phyloP scores from a whole-genome alignment of 805 yeast genomes.

The Myxozyma neglecta region DNA sequence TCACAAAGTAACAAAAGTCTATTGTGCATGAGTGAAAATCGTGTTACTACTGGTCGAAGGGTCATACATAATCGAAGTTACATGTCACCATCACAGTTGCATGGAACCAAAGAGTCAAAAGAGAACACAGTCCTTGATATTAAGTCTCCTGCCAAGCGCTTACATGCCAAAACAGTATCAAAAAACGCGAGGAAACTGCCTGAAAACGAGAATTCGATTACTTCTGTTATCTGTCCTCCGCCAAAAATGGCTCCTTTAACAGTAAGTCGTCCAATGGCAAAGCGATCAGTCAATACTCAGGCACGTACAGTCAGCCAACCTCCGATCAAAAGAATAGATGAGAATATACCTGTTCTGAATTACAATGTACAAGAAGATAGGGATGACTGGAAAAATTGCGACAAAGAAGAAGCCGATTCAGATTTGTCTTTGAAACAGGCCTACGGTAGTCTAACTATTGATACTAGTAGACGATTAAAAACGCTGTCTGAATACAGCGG shows the following conservation, averaged over 20 bases:
- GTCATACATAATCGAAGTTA: neutral
- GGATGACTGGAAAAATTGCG: no score
- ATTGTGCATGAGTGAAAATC: neutral
- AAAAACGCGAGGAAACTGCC: neutral
- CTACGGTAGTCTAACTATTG: neutral
- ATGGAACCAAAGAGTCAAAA: neutral
- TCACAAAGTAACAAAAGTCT: neutral
- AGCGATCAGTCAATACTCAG: neutral
- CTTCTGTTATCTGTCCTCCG: conserved; percentile 2
- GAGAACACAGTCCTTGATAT: conserved; percentile 5
- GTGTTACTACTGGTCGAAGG: neutral
- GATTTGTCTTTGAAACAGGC: neutral
- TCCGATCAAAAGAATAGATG: neutral
- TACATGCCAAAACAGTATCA: neutral
- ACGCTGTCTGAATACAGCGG: no score
- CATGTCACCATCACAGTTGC: neutral
- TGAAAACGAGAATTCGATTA: neutral
- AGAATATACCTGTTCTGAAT: neutral
- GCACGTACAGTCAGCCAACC: neutral
- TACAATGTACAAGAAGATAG: neutral
- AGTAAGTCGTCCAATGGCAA: neutral
- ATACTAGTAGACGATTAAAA: neutral
- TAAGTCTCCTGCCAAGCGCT: conserved; percentile 27
- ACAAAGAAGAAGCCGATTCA: neutral
- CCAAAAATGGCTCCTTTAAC: conserved; percentile 17